phyloP scores from a whole-genome alignment of 495 filamentous ascomycete genomes.

The Neurospora africana region DNA sequence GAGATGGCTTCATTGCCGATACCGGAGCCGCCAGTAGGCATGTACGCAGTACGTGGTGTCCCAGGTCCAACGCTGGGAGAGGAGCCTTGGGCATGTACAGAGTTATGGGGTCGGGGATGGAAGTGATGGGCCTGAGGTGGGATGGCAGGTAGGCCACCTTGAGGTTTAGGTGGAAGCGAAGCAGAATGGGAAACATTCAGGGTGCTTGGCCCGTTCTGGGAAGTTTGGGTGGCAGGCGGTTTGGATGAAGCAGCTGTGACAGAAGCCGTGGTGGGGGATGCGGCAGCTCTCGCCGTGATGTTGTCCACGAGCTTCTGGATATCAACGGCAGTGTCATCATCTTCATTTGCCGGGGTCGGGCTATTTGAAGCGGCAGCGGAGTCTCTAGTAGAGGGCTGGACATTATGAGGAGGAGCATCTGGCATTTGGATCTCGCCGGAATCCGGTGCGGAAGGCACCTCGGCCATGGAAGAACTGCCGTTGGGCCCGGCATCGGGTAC shows the following conservation, averaged over 20 bases:
- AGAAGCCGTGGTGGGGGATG: conserved; percentile 16
- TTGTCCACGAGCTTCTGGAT: conserved; percentile 41
- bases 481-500: conserved; percentile 6
- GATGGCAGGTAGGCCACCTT: conserved; percentile 21
- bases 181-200: conserved; percentile 34
- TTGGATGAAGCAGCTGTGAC: conserved; percentile 17
- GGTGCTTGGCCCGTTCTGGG: conserved; percentile 20
- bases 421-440: conserved; percentile 1
- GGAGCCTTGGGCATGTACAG: conserved; percentile 30
- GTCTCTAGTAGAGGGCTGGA: conserved; percentile 11
- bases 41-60: conserved; percentile 33
- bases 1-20: conserved; percentile 41
- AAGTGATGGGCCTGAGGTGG: conserved; percentile 39
- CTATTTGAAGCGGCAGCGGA: conserved; percentile 15
- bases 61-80: conserved; percentile 22
- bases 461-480: conserved; percentile 8
- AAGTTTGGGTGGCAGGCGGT: conserved; percentile 23
- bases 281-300: conserved; percentile 35
- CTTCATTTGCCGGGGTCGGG: conserved; percentile 16
- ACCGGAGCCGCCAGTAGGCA: conserved; percentile 42
- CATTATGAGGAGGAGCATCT: conserved; percentile 7
- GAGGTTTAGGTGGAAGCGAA: conserved; percentile 44
- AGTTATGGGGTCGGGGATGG: conserved; percentile 9
- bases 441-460: conserved; percentile 3
- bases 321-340: conserved; percentile 31